A percentile compares a stretch with the other conserved stretches of the same genome.
Conservation (phyloP, 208 protist species). For the Phytomonas sp. region DNA sequence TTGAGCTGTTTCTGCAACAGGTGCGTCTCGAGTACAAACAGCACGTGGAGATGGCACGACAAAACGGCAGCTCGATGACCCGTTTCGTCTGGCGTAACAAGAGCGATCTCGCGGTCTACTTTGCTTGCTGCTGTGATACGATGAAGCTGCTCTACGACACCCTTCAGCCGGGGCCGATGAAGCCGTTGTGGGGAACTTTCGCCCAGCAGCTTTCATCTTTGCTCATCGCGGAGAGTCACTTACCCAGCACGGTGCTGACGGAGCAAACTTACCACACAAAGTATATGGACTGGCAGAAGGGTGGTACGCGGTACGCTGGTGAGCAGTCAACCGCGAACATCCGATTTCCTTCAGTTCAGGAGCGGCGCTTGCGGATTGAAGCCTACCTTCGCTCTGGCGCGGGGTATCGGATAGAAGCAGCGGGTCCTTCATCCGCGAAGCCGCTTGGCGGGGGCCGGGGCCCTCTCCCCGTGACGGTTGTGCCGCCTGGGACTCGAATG, state of each 20-base stretch:
- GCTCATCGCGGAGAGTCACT: slow-evolving; percentile 51
- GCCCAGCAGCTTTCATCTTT: slow-evolving; percentile 52
- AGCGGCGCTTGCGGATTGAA: slow-evolving; percentile 70
- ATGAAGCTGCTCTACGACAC: slow-evolving; percentile 70
- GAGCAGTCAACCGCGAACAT: slow-evolving; percentile 61
- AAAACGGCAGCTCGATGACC: slow-evolving; percentile 19
- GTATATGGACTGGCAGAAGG: slow-evolving; percentile 84
- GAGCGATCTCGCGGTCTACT: slow-evolving; percentile 74
- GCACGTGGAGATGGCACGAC: slow-evolving; percentile 35
- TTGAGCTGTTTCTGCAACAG: slow-evolving; percentile 73
- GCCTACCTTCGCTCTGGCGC: slow-evolving; percentile 50
- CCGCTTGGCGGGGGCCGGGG: too few species aligned
- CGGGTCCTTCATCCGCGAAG: not conserved
- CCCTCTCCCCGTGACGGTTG: slow-evolving; percentile 11
- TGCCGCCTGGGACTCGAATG: not conserved
- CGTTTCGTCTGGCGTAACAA: slow-evolving; percentile 82
- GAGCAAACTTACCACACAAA: slow-evolving; percentile 74
- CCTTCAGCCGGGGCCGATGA: slow-evolving; percentile 36
- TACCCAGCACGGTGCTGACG: slow-evolving; percentile 42
- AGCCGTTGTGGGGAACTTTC: slow-evolving; percentile 52
- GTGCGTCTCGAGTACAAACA: slow-evolving; percentile 51
- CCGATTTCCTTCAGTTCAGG: slow-evolving; percentile 67
- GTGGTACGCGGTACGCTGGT: slow-evolving; percentile 73
- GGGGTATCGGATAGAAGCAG: slow-evolving; percentile 44
- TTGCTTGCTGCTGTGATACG: slow-evolving; percentile 81